Evolutionary conservation across 23 red algal genomes (phyloP).

Genomic region (Chondrus crispus): DNA sequence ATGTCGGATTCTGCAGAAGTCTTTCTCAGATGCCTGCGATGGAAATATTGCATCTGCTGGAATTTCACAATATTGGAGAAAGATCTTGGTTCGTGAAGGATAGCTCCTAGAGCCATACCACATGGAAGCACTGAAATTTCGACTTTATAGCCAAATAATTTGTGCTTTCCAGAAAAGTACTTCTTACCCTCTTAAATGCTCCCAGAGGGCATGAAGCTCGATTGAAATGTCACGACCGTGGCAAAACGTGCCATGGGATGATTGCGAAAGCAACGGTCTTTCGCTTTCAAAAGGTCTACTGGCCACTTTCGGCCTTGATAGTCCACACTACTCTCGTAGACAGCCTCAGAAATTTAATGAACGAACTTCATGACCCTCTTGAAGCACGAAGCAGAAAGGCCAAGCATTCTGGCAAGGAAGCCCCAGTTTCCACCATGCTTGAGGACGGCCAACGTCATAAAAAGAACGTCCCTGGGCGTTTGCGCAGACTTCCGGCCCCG

Average conservation of each 20-base stretch:
- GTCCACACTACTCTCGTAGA: too few species aligned
- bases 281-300: too few species aligned
- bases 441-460: background rate
- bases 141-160: background rate
- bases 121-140: conserved; percentile 5
- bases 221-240: conserved; percentile 5
- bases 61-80: background rate
- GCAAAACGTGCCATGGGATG: background rate
- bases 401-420: background rate
- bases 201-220: background rate
- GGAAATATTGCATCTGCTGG: background rate
- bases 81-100: background rate
- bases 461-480: background rate
- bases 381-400: background rate
- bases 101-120: background rate
- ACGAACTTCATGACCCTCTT: background rate
- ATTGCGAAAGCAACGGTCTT: background rate
- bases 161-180: background rate
- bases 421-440: background rate
- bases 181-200: background rate
- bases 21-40: background rate
- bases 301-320: too few species aligned
- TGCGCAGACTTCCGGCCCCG: background rate
- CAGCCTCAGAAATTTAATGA: too few species aligned
- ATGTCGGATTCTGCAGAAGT: background rate